Conservation (phyloP, 305 asterid species). For the Andrographis paniculata region DNA sequence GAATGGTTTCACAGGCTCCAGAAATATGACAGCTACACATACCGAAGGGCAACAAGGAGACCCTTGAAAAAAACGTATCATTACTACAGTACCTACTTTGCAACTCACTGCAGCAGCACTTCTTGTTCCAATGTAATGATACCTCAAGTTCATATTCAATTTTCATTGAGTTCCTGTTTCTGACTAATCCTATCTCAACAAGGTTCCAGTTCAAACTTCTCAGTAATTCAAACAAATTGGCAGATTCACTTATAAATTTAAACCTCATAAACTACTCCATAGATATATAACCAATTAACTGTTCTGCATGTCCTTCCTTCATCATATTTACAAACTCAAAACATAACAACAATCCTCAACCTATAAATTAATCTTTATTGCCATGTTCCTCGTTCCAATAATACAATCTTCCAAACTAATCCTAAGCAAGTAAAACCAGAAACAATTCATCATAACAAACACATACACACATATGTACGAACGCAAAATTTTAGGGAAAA, state of each 20-base stretch:
- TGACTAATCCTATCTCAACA: no score
- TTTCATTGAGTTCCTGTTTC: no score
- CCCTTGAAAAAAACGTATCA: no score
- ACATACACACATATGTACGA: neutral
- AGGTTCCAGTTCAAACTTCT: neutral
- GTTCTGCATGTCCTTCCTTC: neutral
- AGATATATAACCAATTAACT: neutral
- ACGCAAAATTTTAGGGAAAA: neutral
- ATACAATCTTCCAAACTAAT: neutral
- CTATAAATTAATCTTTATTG: neutral
- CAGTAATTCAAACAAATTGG: neutral
- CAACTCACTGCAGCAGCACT: no score
- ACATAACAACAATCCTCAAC: neutral
- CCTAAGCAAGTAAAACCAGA: neutral
- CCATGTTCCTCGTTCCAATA: neutral
- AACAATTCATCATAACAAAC: neutral
- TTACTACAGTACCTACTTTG: no score
- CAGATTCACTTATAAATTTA: neutral
- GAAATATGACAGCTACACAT: no score
- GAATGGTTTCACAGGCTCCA: no score
- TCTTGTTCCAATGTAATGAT: no score
- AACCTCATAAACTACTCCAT: neutral
- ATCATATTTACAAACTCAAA: neutral
- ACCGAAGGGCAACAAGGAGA: no score
- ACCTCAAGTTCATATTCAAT: no score